Conservation (phyloP, 1,284 basidiomycete species). For the Cutaneotrichosporon arboriforme region DNA sequence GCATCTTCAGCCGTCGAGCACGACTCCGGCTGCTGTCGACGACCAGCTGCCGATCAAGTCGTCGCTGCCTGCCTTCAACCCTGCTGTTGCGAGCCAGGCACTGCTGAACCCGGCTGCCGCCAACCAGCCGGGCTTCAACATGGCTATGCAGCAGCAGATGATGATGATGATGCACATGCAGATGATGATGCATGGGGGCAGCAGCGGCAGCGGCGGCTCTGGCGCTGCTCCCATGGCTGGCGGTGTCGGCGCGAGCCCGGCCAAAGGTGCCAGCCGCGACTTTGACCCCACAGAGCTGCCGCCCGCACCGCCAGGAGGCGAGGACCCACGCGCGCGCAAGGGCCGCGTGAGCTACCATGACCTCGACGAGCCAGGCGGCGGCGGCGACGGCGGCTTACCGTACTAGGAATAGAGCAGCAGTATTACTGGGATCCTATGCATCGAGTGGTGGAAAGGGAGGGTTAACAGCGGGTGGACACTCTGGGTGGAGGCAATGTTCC, state of each 20-base stretch:
- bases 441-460: neutral
- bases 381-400: slow-evolving; percentile 40
- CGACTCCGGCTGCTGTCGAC: slow-evolving; percentile 44
- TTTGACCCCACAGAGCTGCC: slow-evolving; percentile 17
- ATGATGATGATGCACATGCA: slow-evolving; percentile 49
- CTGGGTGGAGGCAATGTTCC: neutral
- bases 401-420: slow-evolving; percentile 27
- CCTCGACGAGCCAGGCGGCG: slow-evolving; percentile 39
- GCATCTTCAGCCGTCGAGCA: slow-evolving; percentile 64
- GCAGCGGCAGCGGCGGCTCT: neutral
- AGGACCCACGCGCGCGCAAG: slow-evolving; percentile 44
- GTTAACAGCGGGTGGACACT: no score
- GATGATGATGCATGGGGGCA: slow-evolving; percentile 39
- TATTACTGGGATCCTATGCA: neutral
- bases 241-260: neutral
- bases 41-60: slow-evolving; percentile 30
- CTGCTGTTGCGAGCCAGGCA: slow-evolving; percentile 14
- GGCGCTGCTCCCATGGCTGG: slow-evolving; percentile 3
- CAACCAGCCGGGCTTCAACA: slow-evolving; percentile 23
- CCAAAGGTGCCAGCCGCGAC: slow-evolving; percentile 12
- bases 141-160: slow-evolving; percentile 47
- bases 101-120: slow-evolving; percentile 18
- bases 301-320: slow-evolving; percentile 31
- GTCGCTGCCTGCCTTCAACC: slow-evolving; percentile 26
- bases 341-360: slow-evolving; percentile 45